Conservation (phyloP, 75 land plant genomes). For the Pinus tabuliformis region DNA sequence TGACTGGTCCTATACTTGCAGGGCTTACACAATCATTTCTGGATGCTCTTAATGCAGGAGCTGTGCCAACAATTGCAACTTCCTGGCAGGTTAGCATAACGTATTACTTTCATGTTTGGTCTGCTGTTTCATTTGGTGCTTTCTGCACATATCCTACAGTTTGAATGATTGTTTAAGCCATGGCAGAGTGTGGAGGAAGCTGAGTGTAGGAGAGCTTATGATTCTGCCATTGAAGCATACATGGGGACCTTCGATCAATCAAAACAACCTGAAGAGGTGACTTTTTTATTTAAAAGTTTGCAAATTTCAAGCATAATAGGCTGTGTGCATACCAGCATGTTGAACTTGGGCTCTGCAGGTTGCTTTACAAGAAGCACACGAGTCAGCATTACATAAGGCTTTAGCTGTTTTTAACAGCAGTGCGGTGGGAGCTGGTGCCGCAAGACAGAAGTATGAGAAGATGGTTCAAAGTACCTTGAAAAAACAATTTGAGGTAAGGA, state of each 20-base stretch:
- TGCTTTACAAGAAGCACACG: conserved; percentile 78
- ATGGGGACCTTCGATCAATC: conserved; percentile 62
- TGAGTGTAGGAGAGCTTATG: conserved; percentile 92
- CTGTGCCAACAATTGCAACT: conserved; percentile 96
- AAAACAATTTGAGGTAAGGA: conserved; percentile 81
- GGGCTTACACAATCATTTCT: conserved; percentile 87
- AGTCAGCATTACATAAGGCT: conserved; percentile 69
- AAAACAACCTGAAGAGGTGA: conserved; percentile 78
- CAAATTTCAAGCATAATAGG: neutral
- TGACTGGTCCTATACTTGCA: conserved; percentile 94
- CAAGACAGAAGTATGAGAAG: conserved; percentile 80
- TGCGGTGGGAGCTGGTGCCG: conserved; percentile 85
- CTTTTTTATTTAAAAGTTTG: conserved; percentile 4
- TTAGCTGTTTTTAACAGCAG: conserved; percentile 47
- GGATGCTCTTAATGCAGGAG: conserved; percentile 94
- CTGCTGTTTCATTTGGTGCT: neutral
- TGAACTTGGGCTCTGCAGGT: conserved; percentile 32
- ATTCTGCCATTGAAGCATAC: conserved; percentile 74
- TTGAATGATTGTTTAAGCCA: neutral
- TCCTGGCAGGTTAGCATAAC: conserved; percentile 93
- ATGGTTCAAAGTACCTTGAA: conserved; percentile 51
- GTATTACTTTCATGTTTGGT: neutral
- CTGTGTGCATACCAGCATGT: neutral
- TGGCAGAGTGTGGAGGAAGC: conserved; percentile 98
- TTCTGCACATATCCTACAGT: neutral